phyloP scores from a whole-genome alignment of 345 rosid genomes.

The Crucihimalaya himalaica region DNA sequence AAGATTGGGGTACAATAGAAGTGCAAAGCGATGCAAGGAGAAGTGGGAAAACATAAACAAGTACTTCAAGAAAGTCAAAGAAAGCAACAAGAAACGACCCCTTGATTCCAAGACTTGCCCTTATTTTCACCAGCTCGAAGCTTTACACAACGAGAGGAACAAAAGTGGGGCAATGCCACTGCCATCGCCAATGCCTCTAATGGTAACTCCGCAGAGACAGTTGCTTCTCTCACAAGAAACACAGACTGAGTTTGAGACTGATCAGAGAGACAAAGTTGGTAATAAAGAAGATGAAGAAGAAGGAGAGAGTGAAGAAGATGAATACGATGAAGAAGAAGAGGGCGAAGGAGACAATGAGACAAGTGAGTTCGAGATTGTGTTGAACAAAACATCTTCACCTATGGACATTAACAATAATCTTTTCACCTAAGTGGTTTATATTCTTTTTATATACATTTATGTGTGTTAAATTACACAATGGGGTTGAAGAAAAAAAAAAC shows the following conservation, averaged over 20 bases:
- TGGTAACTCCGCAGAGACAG: conserved; percentile 72
- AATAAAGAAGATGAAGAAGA: conserved; percentile 38
- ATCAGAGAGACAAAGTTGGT: conserved; percentile 22
- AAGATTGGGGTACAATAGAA: conserved; percentile 68
- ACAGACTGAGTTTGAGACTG: conserved; percentile 24
- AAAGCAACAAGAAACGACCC: conserved; percentile 69
- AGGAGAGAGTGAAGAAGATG: conserved; percentile 46
- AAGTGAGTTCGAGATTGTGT: conserved; percentile 58
- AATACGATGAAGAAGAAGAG: conserved; percentile 42
- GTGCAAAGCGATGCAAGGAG: conserved; percentile 88
- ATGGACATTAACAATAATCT: conserved; percentile 41
- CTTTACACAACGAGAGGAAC: conserved; percentile 58
- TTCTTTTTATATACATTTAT: conserved; percentile 16
- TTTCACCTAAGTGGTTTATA: conserved; percentile 32
- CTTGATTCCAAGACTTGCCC: conserved; percentile 87
- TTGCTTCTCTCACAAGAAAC: conserved; percentile 52
- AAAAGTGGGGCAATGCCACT: conserved; percentile 41
- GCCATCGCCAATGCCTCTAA: conserved; percentile 44
- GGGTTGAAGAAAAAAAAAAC: conserved; percentile 5
- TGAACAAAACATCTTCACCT: conserved; percentile 52
- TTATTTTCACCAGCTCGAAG: conserved; percentile 77
- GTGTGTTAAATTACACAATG: conserved; percentile 13
- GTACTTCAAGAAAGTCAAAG: conserved; percentile 89
- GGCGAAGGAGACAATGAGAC: conserved; percentile 53
- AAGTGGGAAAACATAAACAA: conserved; percentile 98